Percentiles rank a stretch among this genome's conserved stretches.
These are phyloP conservation scores for Debaryomyces sp. DNA, from an alignment of 1,139 yeast species.

Conservation along the genomic window DNA sequence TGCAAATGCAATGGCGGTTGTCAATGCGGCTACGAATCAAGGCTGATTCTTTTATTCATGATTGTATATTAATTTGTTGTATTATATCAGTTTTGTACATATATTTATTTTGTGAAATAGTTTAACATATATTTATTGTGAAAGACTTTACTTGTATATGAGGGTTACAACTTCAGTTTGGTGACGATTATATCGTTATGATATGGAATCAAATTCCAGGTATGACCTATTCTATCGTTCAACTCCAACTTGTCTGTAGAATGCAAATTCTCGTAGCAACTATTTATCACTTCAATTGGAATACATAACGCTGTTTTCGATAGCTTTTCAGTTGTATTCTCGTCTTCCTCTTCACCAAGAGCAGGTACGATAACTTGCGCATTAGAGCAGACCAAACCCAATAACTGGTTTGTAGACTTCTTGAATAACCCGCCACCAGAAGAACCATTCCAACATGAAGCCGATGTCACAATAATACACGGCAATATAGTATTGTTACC, in stretches of 20 bases:
- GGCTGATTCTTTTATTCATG: constrained; percentile 1
- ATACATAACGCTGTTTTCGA: constrained; percentile 31
- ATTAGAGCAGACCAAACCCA: constrained; percentile 68
- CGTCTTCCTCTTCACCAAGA: constrained; percentile 10
- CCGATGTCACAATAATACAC: constrained; percentile 53
- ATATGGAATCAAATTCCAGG: constrained; percentile 28
- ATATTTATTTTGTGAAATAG: constrained; percentile 1
- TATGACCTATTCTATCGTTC: constrained; percentile 20
- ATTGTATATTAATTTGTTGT: background rate
- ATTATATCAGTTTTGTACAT: constrained; percentile 1
- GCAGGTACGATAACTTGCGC: constrained; percentile 41
- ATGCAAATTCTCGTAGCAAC: constrained; percentile 16
- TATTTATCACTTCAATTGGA: constrained; percentile 30
- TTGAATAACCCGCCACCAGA: constrained; percentile 69
- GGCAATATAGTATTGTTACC: constrained; percentile 16
- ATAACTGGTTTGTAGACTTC: constrained; percentile 30
- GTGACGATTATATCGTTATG: constrained; percentile 25
- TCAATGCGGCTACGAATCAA: constrained; percentile 7
- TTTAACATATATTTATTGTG: background rate
- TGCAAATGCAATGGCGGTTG: constrained; percentile 5
- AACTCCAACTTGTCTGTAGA: constrained; percentile 10
- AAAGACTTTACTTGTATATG: background rate
- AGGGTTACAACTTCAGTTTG: constrained; percentile 14
- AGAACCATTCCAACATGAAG: constrained; percentile 78
- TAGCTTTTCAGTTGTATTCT: constrained; percentile 28